Base-by-base conservation (phyloP, 1,284 basidiomycete species). In the Irpex rosettiformis region DNA sequence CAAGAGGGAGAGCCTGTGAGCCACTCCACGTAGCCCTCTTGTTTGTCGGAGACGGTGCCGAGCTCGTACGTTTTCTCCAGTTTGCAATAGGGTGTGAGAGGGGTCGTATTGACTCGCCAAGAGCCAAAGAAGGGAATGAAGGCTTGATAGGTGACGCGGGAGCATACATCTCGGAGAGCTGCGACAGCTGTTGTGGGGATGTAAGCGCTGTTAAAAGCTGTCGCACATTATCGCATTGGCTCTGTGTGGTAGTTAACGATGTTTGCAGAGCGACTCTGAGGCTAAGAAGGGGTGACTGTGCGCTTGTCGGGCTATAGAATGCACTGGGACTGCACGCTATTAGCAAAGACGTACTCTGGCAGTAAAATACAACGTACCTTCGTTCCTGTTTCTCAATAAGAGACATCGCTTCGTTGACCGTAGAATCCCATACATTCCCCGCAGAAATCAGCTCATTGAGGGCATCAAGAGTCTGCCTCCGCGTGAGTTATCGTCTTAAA, bases 101-200 rank as follows among this genome's bases (percentile, higher is more conserved):
- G 1, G 75, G 74, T 22, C 77, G 72, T 61, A 70, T 67, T 25
- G 69, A 57, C 53, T 79, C 75, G 3, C 25, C 48, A 4, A 29
- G 27, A 18, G 25, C 48, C 53, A 62, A 61, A 33, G 73, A 67
- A 24, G 65, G 60, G 61, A 79, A 76, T 7, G 70, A 62, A 4
- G 76, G 68, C 57, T 76, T 78, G 27, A 78, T 69, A 11, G 86
- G 85, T 1, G 85, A 88, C 0, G 89, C 79, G 2, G 91, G 91
- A 0, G 88, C 88, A 69, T 93, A 93, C 90, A 93, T 93, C 71
- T 91, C 89, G 3, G 87, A 77, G 7, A 93, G 76, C 65, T 90
- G 90, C 7, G 85, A 77, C 13, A 91, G 74, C 62, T 89, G 85
- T 13, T 78, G 69, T 1, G 87, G 85, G 3, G 81, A 83, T 0